Base-by-base conservation (phyloP, 2,329 filamentous ascomycete genomes). In the Huntiella savannae region DNA sequence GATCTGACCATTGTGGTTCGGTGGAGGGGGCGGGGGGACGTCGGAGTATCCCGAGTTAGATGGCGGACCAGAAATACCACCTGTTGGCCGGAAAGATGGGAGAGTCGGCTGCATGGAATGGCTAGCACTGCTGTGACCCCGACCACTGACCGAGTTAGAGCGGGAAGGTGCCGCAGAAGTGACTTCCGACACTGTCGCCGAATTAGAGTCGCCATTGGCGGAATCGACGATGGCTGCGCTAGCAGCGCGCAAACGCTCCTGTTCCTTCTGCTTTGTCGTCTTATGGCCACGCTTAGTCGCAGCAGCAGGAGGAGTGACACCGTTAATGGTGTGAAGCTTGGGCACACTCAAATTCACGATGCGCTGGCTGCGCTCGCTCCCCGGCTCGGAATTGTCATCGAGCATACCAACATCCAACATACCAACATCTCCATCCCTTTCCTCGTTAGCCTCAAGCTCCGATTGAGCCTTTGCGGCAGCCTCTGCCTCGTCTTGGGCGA, bases 1-100 rank as follows among this genome's bases (percentile, higher is more conserved):
- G 35, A 49, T 46, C 32, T 49, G 48, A n/a, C 48, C 48, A 35
- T 49, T 49, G 44, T 49, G 45, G 33, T 49, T 49, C 3, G 44
- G 48, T 2, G 48, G 48, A 13, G 40, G 39, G 5, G 48, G 44
- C 11, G 22, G 22, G 6, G 38, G 35, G 15, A 38, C 40, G 4
- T 43, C 44, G 10, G 40, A 38, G 7, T 39, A 46, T 5, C 33
- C 34, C 8, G 42, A 33, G 3, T 39, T 41, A 15, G 44, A 47
- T 11, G 48, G 40, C 6, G 40, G 48, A 5, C 22, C 48, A 17
- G 34, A 33, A 10, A 49, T 35, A 5, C 36, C 46, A 12, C 43
- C 33, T 22, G 43, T 49, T 11, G 44, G 40, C 32, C 15, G 16
- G 13, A 12, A 19, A 19, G 38, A 17, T 17, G 15, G 7, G 4